These are phyloP conservation scores for Calonectria crousiana DNA, from an alignment of 2,329 filamentous ascomycete genomes.

Conservation along the genomic window DNA sequence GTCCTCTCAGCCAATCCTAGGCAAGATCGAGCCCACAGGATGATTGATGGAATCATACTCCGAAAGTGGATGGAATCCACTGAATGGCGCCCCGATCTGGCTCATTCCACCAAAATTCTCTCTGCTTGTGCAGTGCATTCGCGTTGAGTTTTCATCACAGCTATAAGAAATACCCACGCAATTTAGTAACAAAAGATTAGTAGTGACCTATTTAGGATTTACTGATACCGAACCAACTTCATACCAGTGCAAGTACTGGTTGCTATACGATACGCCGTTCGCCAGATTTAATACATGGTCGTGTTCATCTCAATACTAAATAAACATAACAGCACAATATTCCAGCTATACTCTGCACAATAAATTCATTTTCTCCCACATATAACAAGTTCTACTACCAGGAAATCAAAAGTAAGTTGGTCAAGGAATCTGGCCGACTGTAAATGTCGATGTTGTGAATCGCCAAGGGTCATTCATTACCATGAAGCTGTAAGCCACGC, in stretches of 20 bases:
- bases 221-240: neutral
- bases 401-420: too few species aligned
- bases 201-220: too few species aligned
- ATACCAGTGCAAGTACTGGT: neutral
- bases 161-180: neutral
- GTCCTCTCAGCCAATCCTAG: neutral
- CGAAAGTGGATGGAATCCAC: neutral
- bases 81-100: too few species aligned
- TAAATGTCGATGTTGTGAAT: too few species aligned
- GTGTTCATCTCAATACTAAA: neutral
- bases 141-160: neutral
- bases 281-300: neutral
- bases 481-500: too few species aligned
- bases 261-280: neutral
- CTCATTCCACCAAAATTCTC: too few species aligned
- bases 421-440: too few species aligned
- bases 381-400: neutral
- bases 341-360: neutral
- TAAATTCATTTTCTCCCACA: too few species aligned
- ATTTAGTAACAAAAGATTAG: neutral
- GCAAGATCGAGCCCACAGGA: neutral
- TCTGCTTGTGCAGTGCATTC: neutral
- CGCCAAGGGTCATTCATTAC: too few species aligned
- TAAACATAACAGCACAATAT: neutral
- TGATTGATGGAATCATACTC: neutral